These are phyloP conservation scores for Crithidia bombi DNA, from an alignment of 208 protist genomes.

Conservation along the genomic window DNA sequence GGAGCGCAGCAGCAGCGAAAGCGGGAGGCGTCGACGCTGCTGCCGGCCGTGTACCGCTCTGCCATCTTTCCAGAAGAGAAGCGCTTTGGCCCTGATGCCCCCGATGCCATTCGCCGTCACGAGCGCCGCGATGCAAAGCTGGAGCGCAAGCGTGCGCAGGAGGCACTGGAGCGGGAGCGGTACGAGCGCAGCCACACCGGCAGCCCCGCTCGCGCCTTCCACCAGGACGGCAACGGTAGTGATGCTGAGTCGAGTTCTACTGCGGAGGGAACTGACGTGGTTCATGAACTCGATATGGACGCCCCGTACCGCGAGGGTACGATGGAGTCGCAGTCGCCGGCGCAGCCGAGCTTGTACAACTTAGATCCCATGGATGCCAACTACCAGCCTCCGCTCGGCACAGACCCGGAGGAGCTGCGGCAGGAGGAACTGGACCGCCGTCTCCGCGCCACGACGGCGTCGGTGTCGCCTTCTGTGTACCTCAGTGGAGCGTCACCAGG, in stretches of 20 bases:
- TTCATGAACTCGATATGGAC: conserved; percentile 8
- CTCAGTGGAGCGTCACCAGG: conserved; percentile 8
- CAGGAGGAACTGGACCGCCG: conserved; percentile 46
- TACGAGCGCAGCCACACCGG: conserved; percentile 13
- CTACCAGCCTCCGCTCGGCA: conserved; percentile 85
- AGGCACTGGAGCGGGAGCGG: conserved; percentile 40
- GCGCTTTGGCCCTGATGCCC: conserved; percentile 81
- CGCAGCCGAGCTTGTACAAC: conserved; percentile 28
- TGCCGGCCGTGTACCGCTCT: conserved; percentile 76
- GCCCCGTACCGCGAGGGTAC: conserved; percentile 20
- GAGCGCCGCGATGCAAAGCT: conserved; percentile 86
- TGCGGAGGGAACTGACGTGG: conserved; percentile 16
- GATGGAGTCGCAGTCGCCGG: conserved; percentile 15
- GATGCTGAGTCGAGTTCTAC: conserved; percentile 11
- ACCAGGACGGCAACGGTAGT: conserved; percentile 17
- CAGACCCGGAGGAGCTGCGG: conserved; percentile 69
- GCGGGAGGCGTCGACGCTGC: conserved; percentile 35
- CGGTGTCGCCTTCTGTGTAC: conserved; percentile 5
- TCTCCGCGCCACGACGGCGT: conserved; percentile 14
- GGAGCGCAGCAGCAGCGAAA: conserved; percentile 22
- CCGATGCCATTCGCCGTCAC: conserved; percentile 73
- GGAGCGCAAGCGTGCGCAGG: conserved; percentile 51
- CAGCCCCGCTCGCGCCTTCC: conserved; percentile 15
- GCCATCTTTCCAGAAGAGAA: conserved; percentile 67
- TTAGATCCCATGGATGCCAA: conserved; percentile 42